A percentile compares a stretch with the other conserved stretches of the same genome.
Evolutionary conservation across 83 land plant species (phyloP).

Genomic region (Picea engelmannii): DNA sequence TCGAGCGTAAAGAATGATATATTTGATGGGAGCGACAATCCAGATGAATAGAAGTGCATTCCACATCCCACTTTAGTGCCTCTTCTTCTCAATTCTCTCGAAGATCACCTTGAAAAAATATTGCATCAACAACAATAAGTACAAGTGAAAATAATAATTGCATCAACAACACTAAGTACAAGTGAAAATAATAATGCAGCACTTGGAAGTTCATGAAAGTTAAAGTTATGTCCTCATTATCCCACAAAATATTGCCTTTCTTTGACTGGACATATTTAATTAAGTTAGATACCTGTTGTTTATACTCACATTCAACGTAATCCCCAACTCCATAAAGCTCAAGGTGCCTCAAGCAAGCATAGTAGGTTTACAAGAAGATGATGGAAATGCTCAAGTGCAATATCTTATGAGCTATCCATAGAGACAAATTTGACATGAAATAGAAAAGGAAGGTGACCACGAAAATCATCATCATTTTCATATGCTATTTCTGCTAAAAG

Average conservation of each 20-base stretch:
- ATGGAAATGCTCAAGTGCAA: slow-evolving; percentile 96
- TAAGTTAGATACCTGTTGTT: too few relatives aligned
- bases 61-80: slow-evolving; percentile 99
- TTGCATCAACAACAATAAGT: slow-evolving; percentile 96
- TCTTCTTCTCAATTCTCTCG: slow-evolving; percentile 96
- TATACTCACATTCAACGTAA: slow-evolving; percentile 23
- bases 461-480: slow-evolving; percentile 99
- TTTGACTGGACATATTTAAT: too few relatives aligned
- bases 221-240: too few relatives aligned
- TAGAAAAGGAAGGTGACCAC: slow-evolving; percentile 89
- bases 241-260: too few relatives aligned
- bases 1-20: slow-evolving; percentile 88
- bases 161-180: slow-evolving; percentile 34
- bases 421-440: slow-evolving; percentile 98
- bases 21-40: slow-evolving; percentile 99
- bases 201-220: too few relatives aligned
- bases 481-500: slow-evolving; percentile 97
- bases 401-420: slow-evolving; percentile 99
- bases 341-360: slow-evolving; percentile 94
- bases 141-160: slow-evolving; percentile 85
- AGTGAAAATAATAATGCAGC: slow-evolving; percentile 33
- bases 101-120: slow-evolving; percentile 97
- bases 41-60: slow-evolving; percentile 91
- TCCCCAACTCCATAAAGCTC: slow-evolving; percentile 71
- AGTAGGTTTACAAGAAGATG: slow-evolving; percentile 93